Base-by-base conservation (phyloP, 257 asterid species). In the Echites panduratus region DNA sequence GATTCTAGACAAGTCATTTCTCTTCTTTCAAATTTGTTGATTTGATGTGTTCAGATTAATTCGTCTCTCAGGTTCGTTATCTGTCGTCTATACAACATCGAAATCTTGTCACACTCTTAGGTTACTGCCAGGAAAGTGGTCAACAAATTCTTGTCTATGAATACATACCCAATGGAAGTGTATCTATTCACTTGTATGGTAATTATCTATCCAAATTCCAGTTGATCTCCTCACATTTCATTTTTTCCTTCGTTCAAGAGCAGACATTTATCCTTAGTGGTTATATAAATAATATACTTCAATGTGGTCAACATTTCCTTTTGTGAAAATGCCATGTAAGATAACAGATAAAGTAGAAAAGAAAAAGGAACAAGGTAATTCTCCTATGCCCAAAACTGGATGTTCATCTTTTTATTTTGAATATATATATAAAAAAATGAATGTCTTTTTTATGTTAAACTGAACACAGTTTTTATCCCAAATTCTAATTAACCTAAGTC, bases 161-260 rank as follows among this genome's bases (percentile, higher is more conserved):
- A 85, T 89, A 89, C 84, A 86, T 91, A 80, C 93, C 97, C 64
- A 91, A 91, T 76, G 97, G 97, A 82, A 92, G 97, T 85, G 90
- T 92, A 75, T 92, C 97, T 58, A 74, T 88, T 85, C 97, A 92
- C 82, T 81, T 92, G 75, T 88, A 89, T 77, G 97, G 97, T 92
- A 88, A 87, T 77, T 77, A 71, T 73, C 77, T 78, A 73, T 66
- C 70, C 56, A 38, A 66, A 45, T 74, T 38, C 57, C 24, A 59
- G 40, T 57, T n/a, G 58, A 66, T 26, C 56, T 61, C 22, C 54
- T 45, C 43, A 54, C 19, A 22, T 71, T 75, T 61, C 52, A 41
- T 54, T 58, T 62, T 66, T 65, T 56, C 71, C 68, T 63, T 10
- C 44, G 44, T 54, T n/a, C 44, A 48, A 47, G 63, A 63, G 26